Evolutionary conservation across 2,329 filamentous ascomycete genomes (phyloP), one percentile per base, ranked within the genome.

Genomic region (Arthrobotrys megalospora): DNA sequence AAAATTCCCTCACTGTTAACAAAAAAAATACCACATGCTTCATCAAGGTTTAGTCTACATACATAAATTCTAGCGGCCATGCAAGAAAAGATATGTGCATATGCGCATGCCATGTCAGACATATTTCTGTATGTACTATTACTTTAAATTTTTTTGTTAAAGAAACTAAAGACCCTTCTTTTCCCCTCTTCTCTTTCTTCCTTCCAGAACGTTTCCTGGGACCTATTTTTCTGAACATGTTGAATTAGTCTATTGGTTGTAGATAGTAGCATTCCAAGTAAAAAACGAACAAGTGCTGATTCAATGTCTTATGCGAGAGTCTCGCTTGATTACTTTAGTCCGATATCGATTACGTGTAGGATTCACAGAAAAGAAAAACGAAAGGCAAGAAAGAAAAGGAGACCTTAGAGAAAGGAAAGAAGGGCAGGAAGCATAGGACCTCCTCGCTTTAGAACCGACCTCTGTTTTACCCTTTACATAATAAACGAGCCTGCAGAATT

Each of bases 241-340:
- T 24, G 16, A 10, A 32, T 32, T 16, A 16, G 50, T 53, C 24
- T 11, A 34, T 53, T 16, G 50, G 32, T 53, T 24, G 32, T 53
- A 52, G 21, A 32, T 52, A 53, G 12, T 34, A 10, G 6, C 24
- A 14, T 8, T 34, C 14, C n/a, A n/a, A 16, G 24, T 10, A 28
- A 34, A 10, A 34, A n/a, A 16, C 34, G 3, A 32, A 38, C 2
- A 38, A 14, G 2, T 12, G 43, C 12, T 45, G 14, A 58, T 10
- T 41, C 52, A 58, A 21, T 58, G 52, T 58, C 52, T 38, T 58
- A 58, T 58, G 10, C 32, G 6, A 58, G 0, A n/a, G 16, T 14
- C 34, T 58, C 52, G 52, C 52, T 58, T 58, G 52, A 58, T 58
- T 58, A 58, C 52, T 58, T 58, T 58, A 58, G 52, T 38, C 32